These are phyloP conservation scores for Acer saccharum DNA, from an alignment of 345 rosid species.

Conservation along the genomic window DNA sequence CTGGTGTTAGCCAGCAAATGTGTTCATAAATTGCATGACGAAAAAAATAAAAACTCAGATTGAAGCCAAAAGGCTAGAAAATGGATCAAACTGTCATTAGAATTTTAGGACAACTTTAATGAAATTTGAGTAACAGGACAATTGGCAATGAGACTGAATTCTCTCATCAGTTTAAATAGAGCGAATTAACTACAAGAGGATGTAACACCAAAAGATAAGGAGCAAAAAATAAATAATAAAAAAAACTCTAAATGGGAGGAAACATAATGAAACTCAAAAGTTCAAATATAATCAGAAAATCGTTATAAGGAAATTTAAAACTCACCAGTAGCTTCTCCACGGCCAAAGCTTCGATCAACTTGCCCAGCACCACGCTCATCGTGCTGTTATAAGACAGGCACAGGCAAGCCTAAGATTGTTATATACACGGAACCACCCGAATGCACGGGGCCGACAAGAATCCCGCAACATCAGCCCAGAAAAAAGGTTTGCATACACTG, in stretches of 20 bases:
- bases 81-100: background rate
- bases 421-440: conserved; percentile 54
- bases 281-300: background rate
- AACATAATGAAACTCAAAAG: background rate
- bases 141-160: background rate
- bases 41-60: background rate
- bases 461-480: conserved; percentile 55
- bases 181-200: background rate
- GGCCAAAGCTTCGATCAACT: conserved; percentile 62
- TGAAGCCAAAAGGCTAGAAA: background rate
- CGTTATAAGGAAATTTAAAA: conserved; percentile 1
- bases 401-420: conserved; percentile 83
- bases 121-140: background rate
- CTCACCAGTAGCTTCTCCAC: conserved; percentile 61
- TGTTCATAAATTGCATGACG: background rate
- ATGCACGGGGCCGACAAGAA: conserved; percentile 51
- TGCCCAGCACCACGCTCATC: conserved; percentile 72
- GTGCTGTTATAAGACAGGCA: conserved; percentile 87
- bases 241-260: background rate
- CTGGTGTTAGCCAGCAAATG: background rate
- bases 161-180: background rate
- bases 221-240: background rate
- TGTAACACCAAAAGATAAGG: background rate
- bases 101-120: background rate
- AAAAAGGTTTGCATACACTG: conserved; percentile 46